A percentile compares a stretch with the other conserved stretches of the same genome.
Conservation (phyloP, 176 grass and related monocot genomes). For the Rhipidocladum racemiflorum region DNA sequence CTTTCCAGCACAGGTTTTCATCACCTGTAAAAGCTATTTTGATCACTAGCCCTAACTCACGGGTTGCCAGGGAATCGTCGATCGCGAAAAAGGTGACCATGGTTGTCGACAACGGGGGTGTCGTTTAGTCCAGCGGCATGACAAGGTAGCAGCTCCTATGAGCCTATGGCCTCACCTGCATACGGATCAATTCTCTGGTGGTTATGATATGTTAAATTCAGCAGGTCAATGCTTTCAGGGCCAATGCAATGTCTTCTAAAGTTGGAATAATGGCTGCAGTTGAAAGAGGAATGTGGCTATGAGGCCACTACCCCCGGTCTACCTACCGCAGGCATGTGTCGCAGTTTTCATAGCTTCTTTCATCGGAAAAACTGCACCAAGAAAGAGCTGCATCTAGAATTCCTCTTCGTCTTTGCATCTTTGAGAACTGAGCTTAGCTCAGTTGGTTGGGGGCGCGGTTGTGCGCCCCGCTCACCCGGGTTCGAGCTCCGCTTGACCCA, state of each 20-base stretch:
- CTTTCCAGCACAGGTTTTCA: constrained; percentile 24
- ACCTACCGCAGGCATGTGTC: constrained; percentile 43
- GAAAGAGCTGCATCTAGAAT: constrained; percentile 9
- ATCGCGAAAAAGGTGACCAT: background rate
- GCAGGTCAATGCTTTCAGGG: constrained; percentile 45
- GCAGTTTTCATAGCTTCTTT: constrained; percentile 8
- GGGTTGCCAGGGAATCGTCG: constrained; percentile 9
- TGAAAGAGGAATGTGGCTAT: constrained; percentile 27
- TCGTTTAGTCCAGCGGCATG: constrained; percentile 7
- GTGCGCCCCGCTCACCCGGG: no score
- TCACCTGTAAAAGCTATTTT: constrained; percentile 26
- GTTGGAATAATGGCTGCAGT: constrained; percentile 44
- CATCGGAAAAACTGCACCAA: constrained; percentile 21
- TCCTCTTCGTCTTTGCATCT: constrained; percentile 21
- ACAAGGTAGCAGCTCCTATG: constrained; percentile 21
- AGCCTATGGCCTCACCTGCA: constrained; percentile 31
- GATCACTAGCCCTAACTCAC: constrained; percentile 26
- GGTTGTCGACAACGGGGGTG: constrained; percentile 23
- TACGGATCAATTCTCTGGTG: constrained; percentile 25
- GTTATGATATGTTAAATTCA: constrained; percentile 27
- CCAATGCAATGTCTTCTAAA: constrained; percentile 40
- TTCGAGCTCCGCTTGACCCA: no score
- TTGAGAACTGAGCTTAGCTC: no score
- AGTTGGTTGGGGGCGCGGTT: no score
- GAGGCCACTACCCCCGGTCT: constrained; percentile 16